A percentile compares a stretch with the other conserved stretches of the same genome.
Evolutionary conservation across 257 asterid species (phyloP).

Genomic region (Solanum ossicruentum): DNA sequence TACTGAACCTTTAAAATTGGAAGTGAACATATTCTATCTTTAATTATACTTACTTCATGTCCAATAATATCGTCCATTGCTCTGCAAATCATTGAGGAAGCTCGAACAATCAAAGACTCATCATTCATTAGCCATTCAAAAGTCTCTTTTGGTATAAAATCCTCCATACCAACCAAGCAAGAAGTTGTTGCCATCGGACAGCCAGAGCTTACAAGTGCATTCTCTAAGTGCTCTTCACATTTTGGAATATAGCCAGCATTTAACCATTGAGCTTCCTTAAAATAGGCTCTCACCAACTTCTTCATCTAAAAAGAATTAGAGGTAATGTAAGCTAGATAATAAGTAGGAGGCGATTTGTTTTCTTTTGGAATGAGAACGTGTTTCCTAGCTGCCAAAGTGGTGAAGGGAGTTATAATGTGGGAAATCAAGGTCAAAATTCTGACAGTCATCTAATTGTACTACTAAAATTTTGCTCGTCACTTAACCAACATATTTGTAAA

Average conservation of each 20-base stretch:
- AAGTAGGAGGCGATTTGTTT: neutral
- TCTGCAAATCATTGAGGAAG: neutral
- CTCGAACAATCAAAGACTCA: neutral
- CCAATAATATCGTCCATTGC: neutral
- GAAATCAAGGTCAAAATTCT: too few species aligned
- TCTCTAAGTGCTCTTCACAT: neutral
- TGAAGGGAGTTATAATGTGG: too few species aligned
- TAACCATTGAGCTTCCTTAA: neutral
- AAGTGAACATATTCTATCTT: too few species aligned
- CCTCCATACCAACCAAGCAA: neutral
- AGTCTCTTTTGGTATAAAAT: neutral
- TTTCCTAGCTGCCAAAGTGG: too few species aligned
- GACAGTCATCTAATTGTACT: neutral
- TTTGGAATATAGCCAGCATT: neutral
- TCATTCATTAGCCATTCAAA: neutral
- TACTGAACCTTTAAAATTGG: too few species aligned
- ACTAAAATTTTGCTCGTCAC: too few species aligned
- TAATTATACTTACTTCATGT: neutral
- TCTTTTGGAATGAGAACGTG: neutral
- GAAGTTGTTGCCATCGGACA: neutral
- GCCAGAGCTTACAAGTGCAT: neutral
- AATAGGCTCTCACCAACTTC: neutral
- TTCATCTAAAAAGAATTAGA: neutral
- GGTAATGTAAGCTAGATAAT: too few species aligned
- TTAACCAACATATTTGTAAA: too few species aligned